Conservation (phyloP, 176 grass and related monocot genomes). For the Zea mays region DNA sequence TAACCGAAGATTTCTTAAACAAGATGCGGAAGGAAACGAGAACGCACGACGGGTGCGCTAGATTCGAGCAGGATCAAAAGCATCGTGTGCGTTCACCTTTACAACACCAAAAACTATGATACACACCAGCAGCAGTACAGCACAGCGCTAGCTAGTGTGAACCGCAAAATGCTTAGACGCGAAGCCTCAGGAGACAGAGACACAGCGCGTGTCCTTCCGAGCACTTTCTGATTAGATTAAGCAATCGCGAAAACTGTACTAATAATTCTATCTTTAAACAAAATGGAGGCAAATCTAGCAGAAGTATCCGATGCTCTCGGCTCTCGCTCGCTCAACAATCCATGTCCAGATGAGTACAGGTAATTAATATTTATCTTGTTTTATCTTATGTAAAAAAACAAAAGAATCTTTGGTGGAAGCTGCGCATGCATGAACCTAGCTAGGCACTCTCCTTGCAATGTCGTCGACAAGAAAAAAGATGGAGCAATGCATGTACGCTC, state of each 20-base stretch:
- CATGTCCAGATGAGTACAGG: not conserved
- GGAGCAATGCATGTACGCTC: not conserved
- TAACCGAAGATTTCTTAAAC: too few relatives aligned
- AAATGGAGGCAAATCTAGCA: conserved; percentile 38
- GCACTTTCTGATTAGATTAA: conserved; percentile 43
- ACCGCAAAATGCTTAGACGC: conserved; percentile 25
- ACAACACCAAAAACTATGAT: conserved; percentile 41
- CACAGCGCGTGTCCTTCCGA: conserved; percentile 41
- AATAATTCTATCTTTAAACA: not conserved
- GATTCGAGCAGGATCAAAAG: conserved; percentile 39
- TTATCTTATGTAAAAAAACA: conserved; percentile 7
- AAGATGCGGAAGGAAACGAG: not conserved
- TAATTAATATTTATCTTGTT: conserved; percentile 7
- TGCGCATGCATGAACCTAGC: conserved; percentile 23
- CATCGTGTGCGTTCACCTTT: conserved; percentile 34
- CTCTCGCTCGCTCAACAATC: conserved; percentile 3
- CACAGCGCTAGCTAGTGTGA: conserved; percentile 26
- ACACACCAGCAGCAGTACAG: not conserved
- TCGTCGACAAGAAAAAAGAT: not conserved
- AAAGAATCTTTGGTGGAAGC: conserved; percentile 29
- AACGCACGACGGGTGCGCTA: not conserved
- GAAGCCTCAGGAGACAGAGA: conserved; percentile 37
- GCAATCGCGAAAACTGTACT: not conserved
- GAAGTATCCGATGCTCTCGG: conserved; percentile 49
- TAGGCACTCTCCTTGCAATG: not conserved